Evolutionary conservation across 345 rosid species (phyloP).

Genomic region (Durio zibethinus): DNA sequence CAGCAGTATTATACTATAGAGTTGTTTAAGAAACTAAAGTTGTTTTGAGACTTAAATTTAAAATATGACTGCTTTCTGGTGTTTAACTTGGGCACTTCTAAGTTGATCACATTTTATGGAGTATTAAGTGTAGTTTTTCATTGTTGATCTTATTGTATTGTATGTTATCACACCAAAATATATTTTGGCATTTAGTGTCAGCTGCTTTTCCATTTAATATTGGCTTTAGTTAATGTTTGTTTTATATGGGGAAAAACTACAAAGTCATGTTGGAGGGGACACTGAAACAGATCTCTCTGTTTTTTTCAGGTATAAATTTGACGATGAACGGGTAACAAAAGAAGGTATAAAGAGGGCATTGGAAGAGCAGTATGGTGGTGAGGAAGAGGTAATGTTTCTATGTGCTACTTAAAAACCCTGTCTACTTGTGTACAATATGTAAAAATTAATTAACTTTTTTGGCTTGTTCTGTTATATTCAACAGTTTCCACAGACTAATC

Average conservation of each 20-base stretch:
- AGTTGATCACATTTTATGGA: background rate
- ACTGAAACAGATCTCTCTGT: background rate
- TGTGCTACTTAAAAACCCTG: background rate
- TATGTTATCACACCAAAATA: background rate
- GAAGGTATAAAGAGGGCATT: constrained; percentile 86
- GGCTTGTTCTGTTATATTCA: constrained; percentile 17
- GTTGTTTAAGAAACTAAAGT: background rate
- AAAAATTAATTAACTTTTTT: constrained; percentile 15
- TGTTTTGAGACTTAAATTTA: background rate
- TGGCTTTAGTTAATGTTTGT: background rate
- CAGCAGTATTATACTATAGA: background rate
- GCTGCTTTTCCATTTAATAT: background rate
- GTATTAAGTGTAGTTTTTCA: background rate
- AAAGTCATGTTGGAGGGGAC: background rate
- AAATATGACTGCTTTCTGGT: background rate
- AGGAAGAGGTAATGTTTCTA: constrained; percentile 78
- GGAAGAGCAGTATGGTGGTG: constrained; percentile 99
- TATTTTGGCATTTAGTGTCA: background rate
- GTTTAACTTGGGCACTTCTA: background rate
- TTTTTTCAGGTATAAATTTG: constrained; percentile 79
- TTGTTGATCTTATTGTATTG: background rate
- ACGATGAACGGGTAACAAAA: constrained; percentile 97
- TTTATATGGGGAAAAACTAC: background rate
- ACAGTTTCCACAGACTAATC: constrained; percentile 89
- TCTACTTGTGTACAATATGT: background rate